Conservation (phyloP, 176 grass and related monocot species). For the Rhynchospora breviuscula region DNA sequence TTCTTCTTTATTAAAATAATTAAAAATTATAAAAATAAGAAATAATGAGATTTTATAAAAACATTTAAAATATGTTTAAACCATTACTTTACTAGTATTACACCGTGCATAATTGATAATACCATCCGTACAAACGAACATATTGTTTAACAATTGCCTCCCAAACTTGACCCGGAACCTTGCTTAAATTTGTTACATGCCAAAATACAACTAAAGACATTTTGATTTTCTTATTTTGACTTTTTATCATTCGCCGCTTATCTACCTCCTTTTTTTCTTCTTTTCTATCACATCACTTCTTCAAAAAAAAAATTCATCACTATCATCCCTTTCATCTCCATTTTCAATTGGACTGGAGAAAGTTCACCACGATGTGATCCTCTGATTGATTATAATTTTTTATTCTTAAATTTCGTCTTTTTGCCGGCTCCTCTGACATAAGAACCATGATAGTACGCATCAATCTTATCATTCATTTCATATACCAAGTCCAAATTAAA, state of each 20-base stretch:
- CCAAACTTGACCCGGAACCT: too few species aligned
- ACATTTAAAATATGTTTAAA: too few species aligned
- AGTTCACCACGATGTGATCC: too few species aligned
- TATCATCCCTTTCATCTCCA: not conserved
- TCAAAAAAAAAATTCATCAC: too few species aligned
- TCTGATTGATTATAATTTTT: not conserved
- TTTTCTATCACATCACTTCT: too few species aligned
- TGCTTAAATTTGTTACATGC: not conserved
- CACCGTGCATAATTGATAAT: too few species aligned
- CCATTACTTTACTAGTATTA: too few species aligned
- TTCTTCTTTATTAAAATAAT: too few species aligned
- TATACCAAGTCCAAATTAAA: not conserved
- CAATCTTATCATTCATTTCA: not conserved
- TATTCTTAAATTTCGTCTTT: not conserved
- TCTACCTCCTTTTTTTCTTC: not conserved
- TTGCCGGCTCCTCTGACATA: not conserved
- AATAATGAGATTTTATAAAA: too few species aligned
- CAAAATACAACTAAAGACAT: not conserved
- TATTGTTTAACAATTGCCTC: too few species aligned
- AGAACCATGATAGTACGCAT: not conserved
- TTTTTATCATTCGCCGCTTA: not conserved
- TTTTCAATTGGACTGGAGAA: not conserved
- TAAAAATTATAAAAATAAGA: too few species aligned
- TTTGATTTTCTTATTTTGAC: not conserved
- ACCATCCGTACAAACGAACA: too few species aligned